Conservation (phyloP, 2,329 filamentous ascomycete species). For the Xylaria sp. region DNA sequence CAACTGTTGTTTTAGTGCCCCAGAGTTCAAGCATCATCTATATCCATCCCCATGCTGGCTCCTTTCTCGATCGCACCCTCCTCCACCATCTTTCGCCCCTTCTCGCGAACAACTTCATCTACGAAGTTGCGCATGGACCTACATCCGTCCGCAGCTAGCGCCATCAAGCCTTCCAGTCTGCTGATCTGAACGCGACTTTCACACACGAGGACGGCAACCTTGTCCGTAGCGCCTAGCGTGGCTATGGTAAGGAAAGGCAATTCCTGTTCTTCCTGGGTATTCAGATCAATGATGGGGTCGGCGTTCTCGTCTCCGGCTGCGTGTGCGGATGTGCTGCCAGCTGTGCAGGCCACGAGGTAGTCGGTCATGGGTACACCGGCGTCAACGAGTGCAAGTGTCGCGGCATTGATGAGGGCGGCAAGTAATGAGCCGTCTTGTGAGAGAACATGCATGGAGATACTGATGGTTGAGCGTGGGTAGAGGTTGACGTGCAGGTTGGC, state of each 20-base stretch:
- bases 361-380: slow-evolving; percentile 94
- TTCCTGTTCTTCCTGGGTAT: slow-evolving; percentile 76
- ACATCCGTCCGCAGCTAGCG: slow-evolving; percentile 86
- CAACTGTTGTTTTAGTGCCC: neutral
- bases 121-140: slow-evolving; percentile 76
- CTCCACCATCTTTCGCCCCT: slow-evolving; percentile 59
- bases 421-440: slow-evolving; percentile 86
- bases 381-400: slow-evolving; percentile 86
- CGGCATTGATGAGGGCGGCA: slow-evolving; percentile 83
- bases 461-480: slow-evolving; percentile 83
- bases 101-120: slow-evolving; percentile 70
- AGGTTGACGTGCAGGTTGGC: slow-evolving; percentile 77
- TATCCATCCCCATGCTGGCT: slow-evolving; percentile 45
- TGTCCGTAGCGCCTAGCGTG: slow-evolving; percentile 68
- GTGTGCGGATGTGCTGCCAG: slow-evolving; percentile 68
- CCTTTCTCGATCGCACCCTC: slow-evolving; percentile 49
- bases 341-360: slow-evolving; percentile 83
- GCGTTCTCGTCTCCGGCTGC: slow-evolving; percentile 60
- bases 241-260: slow-evolving; percentile 83
- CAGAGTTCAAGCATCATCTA: slow-evolving; percentile 34
- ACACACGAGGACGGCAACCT: slow-evolving; percentile 73
- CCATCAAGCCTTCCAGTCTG: slow-evolving; percentile 85
- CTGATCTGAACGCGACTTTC: slow-evolving; percentile 82
- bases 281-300: slow-evolving; percentile 76
- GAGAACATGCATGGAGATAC: slow-evolving; percentile 78